Conservation (phyloP, 352 stramenopile genomes). For the Globisporangium ultimum region DNA sequence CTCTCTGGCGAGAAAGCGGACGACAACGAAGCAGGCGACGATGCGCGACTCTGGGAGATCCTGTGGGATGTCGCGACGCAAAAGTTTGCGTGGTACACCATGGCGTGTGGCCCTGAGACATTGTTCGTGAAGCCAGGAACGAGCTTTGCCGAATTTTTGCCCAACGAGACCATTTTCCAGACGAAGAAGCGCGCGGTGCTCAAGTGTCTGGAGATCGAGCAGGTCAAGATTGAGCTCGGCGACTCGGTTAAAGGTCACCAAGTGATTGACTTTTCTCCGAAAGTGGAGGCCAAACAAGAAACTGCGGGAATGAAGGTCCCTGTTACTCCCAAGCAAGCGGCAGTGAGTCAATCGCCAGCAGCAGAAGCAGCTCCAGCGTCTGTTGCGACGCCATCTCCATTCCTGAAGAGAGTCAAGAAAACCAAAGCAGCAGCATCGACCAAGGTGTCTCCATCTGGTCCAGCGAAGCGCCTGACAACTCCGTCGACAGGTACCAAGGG, state of each 20-base stretch:
- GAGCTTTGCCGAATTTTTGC: conserved; percentile 60
- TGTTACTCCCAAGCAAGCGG: conserved; percentile 11
- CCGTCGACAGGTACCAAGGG: not conserved
- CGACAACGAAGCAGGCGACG: conserved; percentile 22
- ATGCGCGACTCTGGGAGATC: conserved; percentile 46
- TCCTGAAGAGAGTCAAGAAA: conserved; percentile 30
- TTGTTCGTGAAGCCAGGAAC: conserved; percentile 76
- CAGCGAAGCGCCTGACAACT: not conserved
- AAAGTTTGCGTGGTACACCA: conserved; percentile 71
- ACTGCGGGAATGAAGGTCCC: conserved; percentile 19
- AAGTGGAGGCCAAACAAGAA: conserved; percentile 17
- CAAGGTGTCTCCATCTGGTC: not conserved
- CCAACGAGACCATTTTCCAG: conserved; percentile 83
- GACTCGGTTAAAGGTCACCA: conserved; percentile 67
- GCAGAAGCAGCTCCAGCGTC: not conserved
- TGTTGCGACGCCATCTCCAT: conserved; percentile 24
- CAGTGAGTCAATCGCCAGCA: not conserved
- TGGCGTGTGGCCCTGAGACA: conserved; percentile 63
- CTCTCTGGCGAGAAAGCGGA: conserved; percentile 22
- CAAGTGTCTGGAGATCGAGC: conserved; percentile 50
- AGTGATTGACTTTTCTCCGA: conserved; percentile 47
- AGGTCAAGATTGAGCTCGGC: conserved; percentile 53
- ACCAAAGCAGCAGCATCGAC: not conserved
- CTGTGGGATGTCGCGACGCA: conserved; percentile 61
- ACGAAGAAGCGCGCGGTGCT: conserved; percentile 68